phyloP scores from a whole-genome alignment of 495 filamentous ascomycete genomes.

The Penicillium nucicola region DNA sequence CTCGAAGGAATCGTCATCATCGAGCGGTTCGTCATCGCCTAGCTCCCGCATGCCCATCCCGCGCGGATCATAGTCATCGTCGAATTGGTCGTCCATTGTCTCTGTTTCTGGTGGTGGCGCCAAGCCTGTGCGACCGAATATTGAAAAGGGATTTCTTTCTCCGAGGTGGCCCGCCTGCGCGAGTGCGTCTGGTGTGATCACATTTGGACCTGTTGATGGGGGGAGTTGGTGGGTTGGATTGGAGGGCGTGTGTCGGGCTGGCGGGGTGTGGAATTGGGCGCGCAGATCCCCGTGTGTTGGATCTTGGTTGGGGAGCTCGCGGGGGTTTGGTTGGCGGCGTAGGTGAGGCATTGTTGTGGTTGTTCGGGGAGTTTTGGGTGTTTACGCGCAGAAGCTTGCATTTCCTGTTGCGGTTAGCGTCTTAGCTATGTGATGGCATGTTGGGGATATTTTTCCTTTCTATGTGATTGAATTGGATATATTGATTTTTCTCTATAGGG shows the following conservation, averaged over 20 bases:
- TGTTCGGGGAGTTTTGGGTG: slow-evolving; percentile 1
- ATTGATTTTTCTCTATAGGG: no score
- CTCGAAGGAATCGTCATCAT: slow-evolving; percentile 13
- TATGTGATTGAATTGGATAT: no score
- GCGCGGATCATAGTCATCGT: slow-evolving; percentile 17
- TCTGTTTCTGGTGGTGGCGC: slow-evolving; percentile 15
- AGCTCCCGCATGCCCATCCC: slow-evolving; percentile 4
- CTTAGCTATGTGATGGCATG: not conserved
- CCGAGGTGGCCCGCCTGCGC: slow-evolving; percentile 20
- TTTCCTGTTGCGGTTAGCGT: slow-evolving; percentile 19
- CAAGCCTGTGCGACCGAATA: slow-evolving; percentile 33
- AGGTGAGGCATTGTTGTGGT: slow-evolving; percentile 26
- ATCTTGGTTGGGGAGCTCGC: slow-evolving; percentile 11
- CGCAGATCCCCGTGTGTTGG: slow-evolving; percentile 10
- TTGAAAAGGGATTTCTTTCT: slow-evolving; percentile 26
- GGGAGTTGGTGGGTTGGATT: slow-evolving; percentile 31
- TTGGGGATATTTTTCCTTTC: no score
- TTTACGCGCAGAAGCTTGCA: slow-evolving; percentile 14
- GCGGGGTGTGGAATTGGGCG: slow-evolving; percentile 39
- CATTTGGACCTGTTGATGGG: slow-evolving; percentile 29
- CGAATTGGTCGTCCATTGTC: slow-evolving; percentile 17
- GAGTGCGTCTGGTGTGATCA: slow-evolving; percentile 18
- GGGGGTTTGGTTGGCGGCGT: slow-evolving; percentile 21
- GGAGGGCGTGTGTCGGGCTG: slow-evolving; percentile 27
- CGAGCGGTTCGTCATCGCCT: slow-evolving; percentile 10